A percentile compares a stretch with the other conserved stretches of the same genome.
Evolutionary conservation across 352 stramenopile genomes (phyloP).

Genomic region (Phytophthora citrophthora): DNA sequence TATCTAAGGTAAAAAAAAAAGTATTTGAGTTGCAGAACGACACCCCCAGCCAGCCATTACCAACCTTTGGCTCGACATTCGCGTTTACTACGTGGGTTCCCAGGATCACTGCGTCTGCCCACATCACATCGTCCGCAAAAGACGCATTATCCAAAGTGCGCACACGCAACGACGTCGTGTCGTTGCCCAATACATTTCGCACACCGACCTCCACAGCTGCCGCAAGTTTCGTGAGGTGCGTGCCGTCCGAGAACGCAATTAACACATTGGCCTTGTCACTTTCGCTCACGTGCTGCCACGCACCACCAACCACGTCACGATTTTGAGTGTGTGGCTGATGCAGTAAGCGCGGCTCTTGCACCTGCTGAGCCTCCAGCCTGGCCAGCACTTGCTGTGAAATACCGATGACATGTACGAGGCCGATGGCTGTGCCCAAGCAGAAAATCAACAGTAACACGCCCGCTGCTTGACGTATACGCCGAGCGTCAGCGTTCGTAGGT

Average conservation of each 20-base stretch:
- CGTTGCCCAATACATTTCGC: conserved; percentile 38
- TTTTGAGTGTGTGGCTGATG: conserved; percentile 30
- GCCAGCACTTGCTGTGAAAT: conserved; percentile 49
- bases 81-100: conserved; percentile 88
- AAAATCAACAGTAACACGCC: conserved; percentile 42
- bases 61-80: conserved; percentile 86
- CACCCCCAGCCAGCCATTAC: conserved; percentile 4
- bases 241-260: conserved; percentile 75
- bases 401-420: conserved; percentile 46
- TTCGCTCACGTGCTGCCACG: conserved; percentile 17
- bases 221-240: conserved; percentile 77
- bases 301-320: conserved; percentile 13
- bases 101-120: conserved; percentile 86
- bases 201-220: conserved; percentile 64
- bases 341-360: conserved; percentile 18
- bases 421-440: conserved; percentile 40
- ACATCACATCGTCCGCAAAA: conserved; percentile 82
- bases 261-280: conserved; percentile 52
- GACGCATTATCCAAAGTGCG: conserved; percentile 65
- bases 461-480: conserved; percentile 14
- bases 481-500: not conserved
- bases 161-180: conserved; percentile 51
- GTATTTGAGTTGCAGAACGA: conserved; percentile 3
- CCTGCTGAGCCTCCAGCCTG: conserved; percentile 38
- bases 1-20: no score